Evolutionary conservation across 352 stramenopile species (phyloP), one percentile per base, ranked within the genome.

Genomic region (Phytophthora brassicae): DNA sequence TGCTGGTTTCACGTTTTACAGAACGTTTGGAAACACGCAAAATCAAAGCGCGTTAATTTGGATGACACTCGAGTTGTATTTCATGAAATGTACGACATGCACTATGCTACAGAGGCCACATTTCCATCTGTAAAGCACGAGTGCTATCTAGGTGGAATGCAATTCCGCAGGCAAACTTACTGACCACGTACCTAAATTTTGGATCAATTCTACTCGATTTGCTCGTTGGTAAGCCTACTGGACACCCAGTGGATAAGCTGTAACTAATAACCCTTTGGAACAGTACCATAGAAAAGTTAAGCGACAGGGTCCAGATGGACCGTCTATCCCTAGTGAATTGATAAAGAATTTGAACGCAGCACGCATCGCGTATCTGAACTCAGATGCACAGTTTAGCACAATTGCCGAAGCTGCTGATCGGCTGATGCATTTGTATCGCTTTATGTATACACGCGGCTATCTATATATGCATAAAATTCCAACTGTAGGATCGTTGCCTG

Each of bases 81-180:
- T 60, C 41, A 7, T 1, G 52, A 44, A 9, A 4, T 60, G 13
- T 46, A 60, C 17, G 41, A 45, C 36, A 58, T 52, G 43, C 42
- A 60, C 13, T 60, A 52, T 19, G 53, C 41, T 23, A 51, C 0
- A 14, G 47, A 23, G 52, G 26, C 47, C 28, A 16, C 12, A 14
- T n/a, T n/a, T 33, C 13, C 20, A 36, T 55, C 2, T n/a, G n/a
- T n/a, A 56, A 36, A 43, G n/a, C 16, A 23, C 36, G 24, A 11
- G 38, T 45, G 0, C 23, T 63, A 12, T 20, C 35, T 2, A 42
- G 19, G 24, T 56, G 56, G 56, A 33, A 13, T 12, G 9, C 17
- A 2, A 20, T 56, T 28, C 8, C 55, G 33, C 29, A 3, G 31
- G 24, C 13, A 56, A 36, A 13, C 36, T 51, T 2, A 56, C 45